Evolutionary conservation across 2,329 filamentous ascomycete genomes (phyloP).

Genomic region (Dothideomycetes sp.): DNA sequence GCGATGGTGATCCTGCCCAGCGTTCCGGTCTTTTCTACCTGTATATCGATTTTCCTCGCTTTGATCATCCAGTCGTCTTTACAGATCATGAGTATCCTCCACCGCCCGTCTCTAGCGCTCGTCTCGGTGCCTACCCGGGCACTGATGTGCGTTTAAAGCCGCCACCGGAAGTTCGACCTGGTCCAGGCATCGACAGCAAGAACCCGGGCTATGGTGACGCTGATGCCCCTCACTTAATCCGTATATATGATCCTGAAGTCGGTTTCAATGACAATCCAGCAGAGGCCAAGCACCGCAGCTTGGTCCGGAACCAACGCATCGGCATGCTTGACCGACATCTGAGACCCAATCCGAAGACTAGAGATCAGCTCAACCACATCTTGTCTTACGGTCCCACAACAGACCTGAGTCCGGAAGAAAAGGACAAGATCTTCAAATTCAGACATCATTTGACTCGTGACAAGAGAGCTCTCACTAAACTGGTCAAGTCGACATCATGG

Average conservation of each 20-base stretch:
- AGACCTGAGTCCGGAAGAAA: constrained; percentile 77
- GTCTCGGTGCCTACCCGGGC: constrained; percentile 42
- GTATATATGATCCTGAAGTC: constrained; percentile 88
- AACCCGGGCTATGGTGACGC: constrained; percentile 37
- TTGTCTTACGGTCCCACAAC: constrained; percentile 91
- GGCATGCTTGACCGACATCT: constrained; percentile 91
- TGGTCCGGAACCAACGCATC: constrained; percentile 86
- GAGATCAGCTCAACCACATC: constrained; percentile 84
- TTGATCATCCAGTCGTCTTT: constrained; percentile 93
- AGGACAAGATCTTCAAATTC: constrained; percentile 96
- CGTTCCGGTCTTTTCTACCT: constrained; percentile 66
- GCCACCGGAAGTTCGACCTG: constrained; percentile 79
- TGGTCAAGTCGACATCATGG: constrained; percentile 97
- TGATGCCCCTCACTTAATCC: constrained; percentile 56
- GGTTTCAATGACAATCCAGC: constrained; percentile 85
- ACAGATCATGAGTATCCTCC: constrained; percentile 86
- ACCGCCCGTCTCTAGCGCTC: constrained; percentile 69
- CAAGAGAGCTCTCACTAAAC: constrained; percentile 81
- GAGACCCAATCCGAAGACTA: constrained; percentile 90
- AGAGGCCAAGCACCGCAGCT: constrained; percentile 84
- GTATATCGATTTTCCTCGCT: constrained; percentile 84
- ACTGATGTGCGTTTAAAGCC: constrained; percentile 66
- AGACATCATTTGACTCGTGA: constrained; percentile 87
- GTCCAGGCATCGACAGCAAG: constrained; percentile 68
- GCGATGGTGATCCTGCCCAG: constrained; percentile 34